Evolutionary conservation across 2,329 filamentous ascomycete genomes (phyloP), one percentile per base, ranked within the genome.

Genomic region (Bisporella sp.): DNA sequence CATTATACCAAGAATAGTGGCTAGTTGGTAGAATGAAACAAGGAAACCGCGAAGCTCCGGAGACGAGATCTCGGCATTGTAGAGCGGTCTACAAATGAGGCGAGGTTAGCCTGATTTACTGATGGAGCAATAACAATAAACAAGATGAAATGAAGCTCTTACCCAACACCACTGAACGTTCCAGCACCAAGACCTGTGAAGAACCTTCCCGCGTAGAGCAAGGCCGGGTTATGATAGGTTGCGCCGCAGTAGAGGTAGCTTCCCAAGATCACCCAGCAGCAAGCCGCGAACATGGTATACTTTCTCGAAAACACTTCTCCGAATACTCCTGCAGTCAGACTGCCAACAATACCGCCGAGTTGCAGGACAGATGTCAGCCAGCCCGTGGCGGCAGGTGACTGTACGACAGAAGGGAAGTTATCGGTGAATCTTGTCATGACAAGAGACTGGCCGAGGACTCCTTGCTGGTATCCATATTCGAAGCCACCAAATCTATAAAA

Each of bases 11-110:
- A 79, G 68, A 3, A 75, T 78, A 50, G 78, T 82, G 2, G 77
- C 76, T n/a, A 85, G 72, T 53, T 83, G 81, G 49, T 85, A 81
- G 21, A 85, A 71, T 4, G 76, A 78, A 9, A 85, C 80, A 2
- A 85, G 71, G 8, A 79, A 74, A 39, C 82, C 82, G 52, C 82
- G 71, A 30, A 84, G 73, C 60, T 86, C 81, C 1, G 82, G 81
- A 5, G 81, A 72, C 2, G 76, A 71, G 4, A 73, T 63, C 57
- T 79, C 76, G 31, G 73, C 72, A 45, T 74, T 75, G 57, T 77
- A 76, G 0, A 76, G 57, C 1, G 73, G 73, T 21, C 21, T 21
- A 21, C 21, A 21, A 21, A 21, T 21, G 21, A 21, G 21, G 3
- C 5, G 63, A 57, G 31, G n/a, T 28, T 13, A 6, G 29, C n/a